phyloP scores from a whole-genome alignment of 2,329 filamentous ascomycete genomes.

The Sporothrix brasiliensis region DNA sequence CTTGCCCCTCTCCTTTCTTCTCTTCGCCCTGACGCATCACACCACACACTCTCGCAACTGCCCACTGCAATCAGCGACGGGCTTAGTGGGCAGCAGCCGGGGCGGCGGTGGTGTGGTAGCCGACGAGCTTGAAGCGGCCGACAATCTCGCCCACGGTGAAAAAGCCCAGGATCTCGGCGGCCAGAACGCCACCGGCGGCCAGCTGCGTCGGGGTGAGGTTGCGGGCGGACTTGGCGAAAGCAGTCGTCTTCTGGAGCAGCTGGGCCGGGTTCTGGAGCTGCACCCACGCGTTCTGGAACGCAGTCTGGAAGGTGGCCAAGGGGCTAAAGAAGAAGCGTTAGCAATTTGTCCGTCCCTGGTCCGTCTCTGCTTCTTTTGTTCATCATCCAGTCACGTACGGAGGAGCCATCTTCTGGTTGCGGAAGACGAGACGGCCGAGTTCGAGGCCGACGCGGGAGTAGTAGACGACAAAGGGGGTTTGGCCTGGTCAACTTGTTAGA shows the following conservation, averaged over 20 bases:
- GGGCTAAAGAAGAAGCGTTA: slow-evolving; percentile 55
- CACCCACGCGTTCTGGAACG: slow-evolving; percentile 76
- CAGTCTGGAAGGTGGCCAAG: slow-evolving; percentile 79
- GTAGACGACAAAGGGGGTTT: slow-evolving; percentile 85
- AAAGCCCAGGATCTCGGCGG: slow-evolving; percentile 89
- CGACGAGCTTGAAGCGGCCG: slow-evolving; percentile 90
- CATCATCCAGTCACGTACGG: slow-evolving; percentile 70
- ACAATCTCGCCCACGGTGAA: slow-evolving; percentile 98
- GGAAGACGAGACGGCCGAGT: slow-evolving; percentile 83
- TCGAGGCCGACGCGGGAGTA: slow-evolving; percentile 89
- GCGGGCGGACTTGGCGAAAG: slow-evolving; percentile 55
- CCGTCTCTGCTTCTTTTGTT: no score
- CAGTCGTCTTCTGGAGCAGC: slow-evolving; percentile 54
- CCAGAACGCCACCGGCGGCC: slow-evolving; percentile 72
- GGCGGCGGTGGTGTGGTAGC: slow-evolving; percentile 71
- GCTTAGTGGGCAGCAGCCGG: slow-evolving; percentile 61
- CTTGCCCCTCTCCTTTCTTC: slow-evolving; percentile 10
- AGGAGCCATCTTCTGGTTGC: slow-evolving; percentile 86
- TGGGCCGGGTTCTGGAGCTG: slow-evolving; percentile 68
- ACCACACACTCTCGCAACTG: background rate
- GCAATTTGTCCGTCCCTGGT: background rate
- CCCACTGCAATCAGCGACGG: no score
- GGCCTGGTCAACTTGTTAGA: slow-evolving; percentile 56
- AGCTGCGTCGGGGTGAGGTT: slow-evolving; percentile 73
- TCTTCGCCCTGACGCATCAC: background rate